Conservation (phyloP, 2,329 filamentous ascomycete genomes). For the Diaporthe helianthi region DNA sequence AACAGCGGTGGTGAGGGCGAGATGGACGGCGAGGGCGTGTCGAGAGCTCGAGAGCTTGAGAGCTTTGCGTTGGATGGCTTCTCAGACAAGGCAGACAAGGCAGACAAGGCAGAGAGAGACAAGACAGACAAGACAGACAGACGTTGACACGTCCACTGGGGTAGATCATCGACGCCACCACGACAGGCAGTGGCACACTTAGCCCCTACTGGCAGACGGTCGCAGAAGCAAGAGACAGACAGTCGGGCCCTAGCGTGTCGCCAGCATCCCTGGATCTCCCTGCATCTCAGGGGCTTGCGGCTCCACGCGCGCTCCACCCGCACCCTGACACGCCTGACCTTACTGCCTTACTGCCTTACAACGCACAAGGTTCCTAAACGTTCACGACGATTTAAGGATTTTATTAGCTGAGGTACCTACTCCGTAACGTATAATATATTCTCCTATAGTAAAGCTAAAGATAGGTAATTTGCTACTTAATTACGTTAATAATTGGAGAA, state of each 20-base stretch:
- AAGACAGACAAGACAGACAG: slow-evolving; percentile 19
- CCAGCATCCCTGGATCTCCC: slow-evolving; percentile 26
- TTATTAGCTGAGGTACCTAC: too few species aligned
- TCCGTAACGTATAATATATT: too few species aligned
- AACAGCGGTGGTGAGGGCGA: slow-evolving; percentile 15
- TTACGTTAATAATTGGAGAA: too few species aligned
- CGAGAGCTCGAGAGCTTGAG: neutral
- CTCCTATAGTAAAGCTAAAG: too few species aligned
- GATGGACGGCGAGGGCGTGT: neutral
- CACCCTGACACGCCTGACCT: neutral
- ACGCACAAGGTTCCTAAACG: too few species aligned
- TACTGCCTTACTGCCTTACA: too few species aligned
- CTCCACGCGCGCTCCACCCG: slow-evolving; percentile 10
- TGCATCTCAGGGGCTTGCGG: slow-evolving; percentile 26
- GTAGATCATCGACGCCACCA: slow-evolving; percentile 25
- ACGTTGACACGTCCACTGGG: slow-evolving; percentile 27
- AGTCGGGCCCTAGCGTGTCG: neutral
- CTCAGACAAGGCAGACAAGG: slow-evolving; percentile 18
- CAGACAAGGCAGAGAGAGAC: slow-evolving; percentile 15
- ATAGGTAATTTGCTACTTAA: too few species aligned
- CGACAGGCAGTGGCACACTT: too few species aligned
- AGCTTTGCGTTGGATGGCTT: slow-evolving; percentile 20
- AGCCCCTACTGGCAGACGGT: neutral
- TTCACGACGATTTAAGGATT: too few species aligned
- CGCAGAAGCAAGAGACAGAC: slow-evolving; percentile 3